Percentiles rank a stretch among this genome's conserved stretches.
Evolutionary conservation across 306 rosid species (phyloP).

Genomic region (Rosa rugosa): DNA sequence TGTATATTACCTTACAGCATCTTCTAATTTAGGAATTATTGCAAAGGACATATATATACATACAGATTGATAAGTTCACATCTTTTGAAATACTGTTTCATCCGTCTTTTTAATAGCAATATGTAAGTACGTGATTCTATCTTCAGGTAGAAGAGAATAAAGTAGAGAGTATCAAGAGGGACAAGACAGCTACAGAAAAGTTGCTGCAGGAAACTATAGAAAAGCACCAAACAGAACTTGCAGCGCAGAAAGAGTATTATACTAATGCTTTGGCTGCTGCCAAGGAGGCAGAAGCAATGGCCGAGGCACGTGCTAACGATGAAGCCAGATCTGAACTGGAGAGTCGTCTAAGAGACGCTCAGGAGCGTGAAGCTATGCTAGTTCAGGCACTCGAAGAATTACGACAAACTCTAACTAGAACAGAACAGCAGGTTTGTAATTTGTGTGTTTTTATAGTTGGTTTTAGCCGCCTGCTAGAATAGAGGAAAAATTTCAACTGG

Average conservation of each 20-base stretch:
- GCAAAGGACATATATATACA: background rate
- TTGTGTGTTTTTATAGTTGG: conserved; percentile 21
- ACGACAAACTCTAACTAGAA: conserved; percentile 89
- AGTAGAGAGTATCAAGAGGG: conserved; percentile 93
- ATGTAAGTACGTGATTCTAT: conserved; percentile 16
- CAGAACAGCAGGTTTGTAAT: conserved; percentile 87
- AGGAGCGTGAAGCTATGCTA: conserved; percentile 93
- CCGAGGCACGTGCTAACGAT: conserved; percentile 87
- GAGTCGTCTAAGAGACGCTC: conserved; percentile 79
- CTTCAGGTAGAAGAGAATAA: conserved; percentile 92
- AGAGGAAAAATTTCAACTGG: conserved; percentile 5
- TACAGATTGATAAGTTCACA: background rate
- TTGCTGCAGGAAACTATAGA: conserved; percentile 93
- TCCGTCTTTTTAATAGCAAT: conserved; percentile 18
- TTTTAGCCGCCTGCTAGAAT: conserved; percentile 24
- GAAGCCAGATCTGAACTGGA: conserved; percentile 96
- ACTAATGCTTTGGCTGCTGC: conserved; percentile 86
- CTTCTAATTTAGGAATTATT: background rate
- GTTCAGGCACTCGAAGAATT: conserved; percentile 95
- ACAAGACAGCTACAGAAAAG: conserved; percentile 91
- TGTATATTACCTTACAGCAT: conserved; percentile 2
- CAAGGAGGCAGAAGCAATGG: conserved; percentile 93
- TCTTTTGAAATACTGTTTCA: background rate
- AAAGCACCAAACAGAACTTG: conserved; percentile 84
- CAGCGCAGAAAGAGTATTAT: conserved; percentile 85